These are phyloP conservation scores for Phytophthora sansomeana DNA, from an alignment of 352 stramenopile genomes.

Conservation along the genomic window DNA sequence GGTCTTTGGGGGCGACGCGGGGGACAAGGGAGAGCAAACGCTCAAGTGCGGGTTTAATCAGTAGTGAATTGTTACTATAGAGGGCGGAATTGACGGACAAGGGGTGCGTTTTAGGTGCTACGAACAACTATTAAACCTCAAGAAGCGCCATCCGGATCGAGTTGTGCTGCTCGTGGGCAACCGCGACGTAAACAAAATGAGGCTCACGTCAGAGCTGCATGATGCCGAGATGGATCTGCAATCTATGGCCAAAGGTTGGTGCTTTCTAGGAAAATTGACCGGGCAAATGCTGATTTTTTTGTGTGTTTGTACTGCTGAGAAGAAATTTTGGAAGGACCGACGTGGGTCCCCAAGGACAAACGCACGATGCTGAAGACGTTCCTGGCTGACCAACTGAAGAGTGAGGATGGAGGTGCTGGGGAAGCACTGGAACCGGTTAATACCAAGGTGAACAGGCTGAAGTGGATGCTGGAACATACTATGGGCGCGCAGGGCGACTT, in stretches of 20 bases:
- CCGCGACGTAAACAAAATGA: conserved; percentile 95
- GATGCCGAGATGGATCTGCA: conserved; percentile 73
- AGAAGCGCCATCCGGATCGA: conserved; percentile 86
- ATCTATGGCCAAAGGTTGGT: conserved; percentile 65
- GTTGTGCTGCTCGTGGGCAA: conserved; percentile 94
- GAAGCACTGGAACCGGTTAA: conserved; percentile 53
- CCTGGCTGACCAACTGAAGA: conserved; percentile 39
- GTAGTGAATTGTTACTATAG: background rate
- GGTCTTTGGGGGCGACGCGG: conserved; percentile 91
- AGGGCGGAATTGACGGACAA: background rate
- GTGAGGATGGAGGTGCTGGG: background rate
- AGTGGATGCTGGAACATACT: conserved; percentile 92
- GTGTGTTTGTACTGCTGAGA: conserved; percentile 3
- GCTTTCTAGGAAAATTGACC: background rate
- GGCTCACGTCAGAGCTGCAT: conserved; percentile 83
- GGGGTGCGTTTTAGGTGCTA: conserved; percentile 57
- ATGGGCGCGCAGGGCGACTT: conserved; percentile 93
- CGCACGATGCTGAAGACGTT: conserved; percentile 64
- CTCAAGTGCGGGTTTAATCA: conserved; percentile 57
- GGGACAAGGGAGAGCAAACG: conserved; percentile 92
- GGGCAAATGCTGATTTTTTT: background rate
- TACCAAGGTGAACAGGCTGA: conserved; percentile 84
- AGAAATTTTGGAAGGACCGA: conserved; percentile 78
- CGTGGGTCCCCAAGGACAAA: conserved; percentile 68
- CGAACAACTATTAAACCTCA: conserved; percentile 86